Evolutionary conservation across 805 yeast species (phyloP).

Genomic region (Candida khao-thaluensis): DNA sequence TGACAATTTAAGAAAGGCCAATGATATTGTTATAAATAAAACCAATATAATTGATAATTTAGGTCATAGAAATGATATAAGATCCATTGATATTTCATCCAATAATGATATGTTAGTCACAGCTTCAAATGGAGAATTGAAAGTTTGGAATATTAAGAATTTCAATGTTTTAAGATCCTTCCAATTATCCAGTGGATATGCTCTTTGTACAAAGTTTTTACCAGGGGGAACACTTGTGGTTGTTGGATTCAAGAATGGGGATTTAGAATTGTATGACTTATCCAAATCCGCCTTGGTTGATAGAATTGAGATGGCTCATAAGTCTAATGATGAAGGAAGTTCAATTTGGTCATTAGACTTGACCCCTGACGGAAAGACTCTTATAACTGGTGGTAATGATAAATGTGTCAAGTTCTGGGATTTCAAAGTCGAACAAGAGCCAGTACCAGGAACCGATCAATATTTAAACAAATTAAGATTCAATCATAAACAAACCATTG

Average conservation of each 20-base stretch:
- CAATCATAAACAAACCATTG: slow-evolving; percentile 76
- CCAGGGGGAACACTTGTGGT: slow-evolving; percentile 91
- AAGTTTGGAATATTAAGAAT: slow-evolving; percentile 82
- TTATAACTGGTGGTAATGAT: slow-evolving; percentile 94
- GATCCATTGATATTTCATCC: slow-evolving; percentile 77
- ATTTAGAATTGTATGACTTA: slow-evolving; percentile 79
- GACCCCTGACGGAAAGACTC: slow-evolving; percentile 76
- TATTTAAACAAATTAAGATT: slow-evolving; percentile 56
- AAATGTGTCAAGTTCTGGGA: slow-evolving; percentile 89
- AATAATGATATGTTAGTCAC: slow-evolving; percentile 82
- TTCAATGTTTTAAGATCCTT: slow-evolving; percentile 79
- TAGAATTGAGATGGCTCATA: slow-evolving; percentile 69
- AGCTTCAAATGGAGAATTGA: slow-evolving; percentile 86
- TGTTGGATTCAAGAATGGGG: slow-evolving; percentile 86
- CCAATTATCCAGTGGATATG: slow-evolving; percentile 72
- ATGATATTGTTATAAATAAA: slow-evolving; percentile 45
- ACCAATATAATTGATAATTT: slow-evolving; percentile 62
- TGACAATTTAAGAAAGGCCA: slow-evolving; percentile 53
- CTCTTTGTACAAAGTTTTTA: slow-evolving; percentile 72
- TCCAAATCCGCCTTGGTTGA: slow-evolving; percentile 76
- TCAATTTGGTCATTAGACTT: slow-evolving; percentile 92
- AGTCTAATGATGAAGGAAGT: slow-evolving; percentile 42
- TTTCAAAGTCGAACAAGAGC: slow-evolving; percentile 62
- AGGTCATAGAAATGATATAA: slow-evolving; percentile 89
- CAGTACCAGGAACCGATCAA: slow-evolving; percentile 65